Evolutionary conservation across 768 basidiomycete species (phyloP).

Genomic region (Tylopilus felleus): DNA sequence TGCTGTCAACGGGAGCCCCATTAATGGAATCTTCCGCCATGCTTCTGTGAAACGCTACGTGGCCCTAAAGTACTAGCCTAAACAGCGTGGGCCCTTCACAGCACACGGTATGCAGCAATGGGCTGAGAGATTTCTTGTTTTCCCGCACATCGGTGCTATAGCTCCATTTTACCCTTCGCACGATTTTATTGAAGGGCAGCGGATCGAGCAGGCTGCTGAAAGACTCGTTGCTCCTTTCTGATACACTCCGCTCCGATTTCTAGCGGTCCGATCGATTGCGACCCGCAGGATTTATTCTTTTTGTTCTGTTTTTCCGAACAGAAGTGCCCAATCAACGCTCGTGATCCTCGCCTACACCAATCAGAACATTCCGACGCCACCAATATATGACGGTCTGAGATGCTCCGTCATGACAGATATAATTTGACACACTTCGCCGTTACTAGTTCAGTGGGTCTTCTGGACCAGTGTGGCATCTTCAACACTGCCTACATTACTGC

Average conservation of each 20-base stretch:
- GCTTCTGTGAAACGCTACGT: neutral
- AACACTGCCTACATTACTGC: neutral
- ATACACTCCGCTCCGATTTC: conserved; percentile 12
- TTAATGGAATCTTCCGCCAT: neutral
- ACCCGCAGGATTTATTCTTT: neutral
- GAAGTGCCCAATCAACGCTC: conserved; percentile 12
- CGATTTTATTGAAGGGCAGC: conserved; percentile 1
- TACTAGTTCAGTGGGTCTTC: neutral
- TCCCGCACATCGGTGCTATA: neutral
- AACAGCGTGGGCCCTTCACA: neutral
- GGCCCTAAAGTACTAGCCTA: neutral
- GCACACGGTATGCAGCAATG: neutral
- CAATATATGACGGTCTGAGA: neutral
- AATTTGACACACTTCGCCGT: neutral
- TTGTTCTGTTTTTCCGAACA: neutral
- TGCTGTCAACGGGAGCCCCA: neutral
- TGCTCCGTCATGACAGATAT: neutral
- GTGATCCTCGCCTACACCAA: conserved; percentile 23
- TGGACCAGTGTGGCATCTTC: neutral
- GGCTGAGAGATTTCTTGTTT: neutral
- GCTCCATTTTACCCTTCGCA: neutral
- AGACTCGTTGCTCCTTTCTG: neutral
- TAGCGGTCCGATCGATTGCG: conserved; percentile 27
- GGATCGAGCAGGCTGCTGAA: conserved; percentile 14
- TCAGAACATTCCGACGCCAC: conserved; percentile 11